Evolutionary conservation across 2,329 filamentous ascomycete genomes (phyloP), one percentile per base, ranked within the genome.

Genomic region (Fusarium sp.): DNA sequence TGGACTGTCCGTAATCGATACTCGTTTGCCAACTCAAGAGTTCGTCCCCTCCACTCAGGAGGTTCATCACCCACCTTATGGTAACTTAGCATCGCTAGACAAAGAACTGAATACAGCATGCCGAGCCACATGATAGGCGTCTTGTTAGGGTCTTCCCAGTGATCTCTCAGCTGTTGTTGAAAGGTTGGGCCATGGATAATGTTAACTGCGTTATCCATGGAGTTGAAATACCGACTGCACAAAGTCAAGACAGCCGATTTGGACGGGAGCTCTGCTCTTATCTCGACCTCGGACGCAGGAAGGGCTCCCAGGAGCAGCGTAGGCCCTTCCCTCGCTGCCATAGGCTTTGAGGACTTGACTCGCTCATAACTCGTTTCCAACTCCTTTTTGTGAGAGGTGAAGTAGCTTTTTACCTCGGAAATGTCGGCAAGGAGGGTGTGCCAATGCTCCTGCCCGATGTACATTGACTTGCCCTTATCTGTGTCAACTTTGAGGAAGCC

Each of bases 331-430:
- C 81, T 82, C 27, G 87, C 85, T 4, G 82, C 81, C 27, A 81
- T 81, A 17, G 89, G 85, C 72, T 91, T 93, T 39, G 88, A 88
- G 44, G 88, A 87, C 76, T 90, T 87, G 51, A 97, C 89, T 72
- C 89, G 91, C 72, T 92, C 89, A 71, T 93, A 89, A 71, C 94
- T 94, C 60, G 89, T 90, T 75, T 96, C 93, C 62, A 95, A 85
- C 69, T 97, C 94, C 75, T 96, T 94, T 78, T 96, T 96, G 79
- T 97, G 93, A 35, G 86, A 88, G 19, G 82, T 81, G 74, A 97
- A 98, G 80, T 96, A 97, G 71, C 91, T 94, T 76, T 95, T 97
- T 25, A 99, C 95, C 81, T 99, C 96, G 11, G 92, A 85, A 67
- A 99, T 96, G 78, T 94, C 92, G 71, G 88, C 85, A 55, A 96